Conservation (phyloP, 2,329 filamentous ascomycete species). For the Alternaria triticina region DNA sequence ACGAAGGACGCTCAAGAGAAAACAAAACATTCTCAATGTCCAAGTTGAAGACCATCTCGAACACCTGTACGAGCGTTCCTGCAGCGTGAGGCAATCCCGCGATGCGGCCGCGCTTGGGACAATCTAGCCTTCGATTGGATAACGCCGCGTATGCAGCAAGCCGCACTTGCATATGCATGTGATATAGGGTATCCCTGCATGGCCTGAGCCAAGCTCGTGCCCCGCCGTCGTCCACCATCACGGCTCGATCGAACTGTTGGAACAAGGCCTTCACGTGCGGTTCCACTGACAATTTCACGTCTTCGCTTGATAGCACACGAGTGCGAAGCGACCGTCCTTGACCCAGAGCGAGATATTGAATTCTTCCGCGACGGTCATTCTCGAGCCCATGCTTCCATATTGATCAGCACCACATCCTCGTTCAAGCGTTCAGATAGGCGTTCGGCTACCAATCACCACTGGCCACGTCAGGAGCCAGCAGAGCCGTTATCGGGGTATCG, state of each 20-base stretch:
- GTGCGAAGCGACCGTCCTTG: neutral
- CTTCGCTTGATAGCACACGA: slow-evolving; percentile 8
- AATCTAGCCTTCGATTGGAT: slow-evolving; percentile 31
- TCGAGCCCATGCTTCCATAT: slow-evolving; percentile 6
- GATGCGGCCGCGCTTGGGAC: slow-evolving; percentile 32
- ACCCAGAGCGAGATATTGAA: neutral
- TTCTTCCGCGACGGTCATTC: slow-evolving; percentile 1
- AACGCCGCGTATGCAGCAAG: slow-evolving; percentile 40
- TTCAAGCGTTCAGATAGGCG: slow-evolving; percentile 39
- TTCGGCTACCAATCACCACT: slow-evolving; percentile 40
- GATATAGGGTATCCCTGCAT: slow-evolving; percentile 41
- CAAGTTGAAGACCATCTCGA: slow-evolving; percentile 8
- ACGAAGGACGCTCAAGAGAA: neutral
- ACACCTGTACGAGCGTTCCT: slow-evolving; percentile 41
- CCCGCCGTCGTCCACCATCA: slow-evolving; percentile 27
- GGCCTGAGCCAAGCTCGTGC: slow-evolving; percentile 22
- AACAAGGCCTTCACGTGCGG: slow-evolving; percentile 22
- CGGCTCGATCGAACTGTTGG: slow-evolving; percentile 28
- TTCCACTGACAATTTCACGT: slow-evolving; percentile 26
- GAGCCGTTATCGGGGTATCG: slow-evolving; percentile 48
- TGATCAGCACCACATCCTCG: slow-evolving; percentile 24
- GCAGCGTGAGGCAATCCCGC: slow-evolving; percentile 47
- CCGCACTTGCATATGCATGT: slow-evolving; percentile 49
- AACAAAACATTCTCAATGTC: neutral
- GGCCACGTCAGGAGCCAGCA: slow-evolving; percentile 46